phyloP scores from a whole-genome alignment of 768 basidiomycete genomes.

The Sporobolomyces pararoseus region DNA sequence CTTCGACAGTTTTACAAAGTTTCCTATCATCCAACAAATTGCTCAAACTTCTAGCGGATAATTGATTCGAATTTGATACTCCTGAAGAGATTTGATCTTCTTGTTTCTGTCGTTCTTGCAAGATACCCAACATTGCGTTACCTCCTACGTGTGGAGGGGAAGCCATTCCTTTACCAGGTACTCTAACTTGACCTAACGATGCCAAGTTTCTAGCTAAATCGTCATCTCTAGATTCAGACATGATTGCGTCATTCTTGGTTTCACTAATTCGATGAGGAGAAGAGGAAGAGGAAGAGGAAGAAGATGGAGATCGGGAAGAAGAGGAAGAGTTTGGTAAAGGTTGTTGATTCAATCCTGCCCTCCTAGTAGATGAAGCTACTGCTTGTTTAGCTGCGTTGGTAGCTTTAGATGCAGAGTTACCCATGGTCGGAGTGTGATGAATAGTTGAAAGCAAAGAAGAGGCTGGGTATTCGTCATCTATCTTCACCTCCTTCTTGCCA shows the following conservation, averaged over 20 bases:
- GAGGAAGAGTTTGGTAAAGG: neutral
- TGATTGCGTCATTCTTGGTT: constrained; percentile 58
- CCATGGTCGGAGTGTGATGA: constrained; percentile 18
- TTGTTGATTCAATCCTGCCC: neutral
- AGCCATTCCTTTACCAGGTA: constrained; percentile 52
- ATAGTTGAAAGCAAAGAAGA: neutral
- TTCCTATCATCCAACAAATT: constrained; percentile 66
- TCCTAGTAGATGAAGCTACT: neutral
- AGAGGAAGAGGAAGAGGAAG: neutral
- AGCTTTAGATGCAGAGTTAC: constrained; percentile 33
- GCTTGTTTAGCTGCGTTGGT: constrained; percentile 14
- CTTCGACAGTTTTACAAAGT: constrained; percentile 50
- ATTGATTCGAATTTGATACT: constrained; percentile 54
- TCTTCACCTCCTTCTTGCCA: too few species aligned
- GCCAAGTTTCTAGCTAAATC: constrained; percentile 65
- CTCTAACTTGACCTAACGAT: constrained; percentile 64
- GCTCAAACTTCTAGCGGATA: constrained; percentile 58
- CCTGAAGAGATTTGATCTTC: constrained; percentile 42
- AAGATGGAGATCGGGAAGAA: neutral
- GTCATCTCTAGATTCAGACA: constrained; percentile 66
- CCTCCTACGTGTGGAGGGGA: constrained; percentile 26
- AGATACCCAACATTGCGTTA: constrained; percentile 53
- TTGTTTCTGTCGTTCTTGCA: constrained; percentile 54
- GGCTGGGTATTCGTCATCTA: neutral
- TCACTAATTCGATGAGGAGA: constrained; percentile 53